Conservation (phyloP, 352 stramenopile species). For the Phytophthora cryptogea region DNA sequence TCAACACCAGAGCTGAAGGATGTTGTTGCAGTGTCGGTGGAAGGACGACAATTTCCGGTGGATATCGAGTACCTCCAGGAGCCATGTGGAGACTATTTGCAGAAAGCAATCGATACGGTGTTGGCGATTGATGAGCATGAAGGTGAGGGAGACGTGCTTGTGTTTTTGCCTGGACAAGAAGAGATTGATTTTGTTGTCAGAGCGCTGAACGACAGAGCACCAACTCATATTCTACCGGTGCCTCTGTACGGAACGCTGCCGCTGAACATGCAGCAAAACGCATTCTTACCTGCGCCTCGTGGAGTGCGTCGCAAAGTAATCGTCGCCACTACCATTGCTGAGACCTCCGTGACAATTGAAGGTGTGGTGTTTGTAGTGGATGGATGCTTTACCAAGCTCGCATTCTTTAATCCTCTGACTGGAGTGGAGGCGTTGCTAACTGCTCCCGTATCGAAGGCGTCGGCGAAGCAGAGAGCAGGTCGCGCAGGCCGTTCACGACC, state of each 20-base stretch:
- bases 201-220: slow-evolving; percentile 50
- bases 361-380: slow-evolving; percentile 91
- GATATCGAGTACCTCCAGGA: slow-evolving; percentile 90
- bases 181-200: slow-evolving; percentile 94
- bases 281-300: slow-evolving; percentile 85
- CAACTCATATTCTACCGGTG: slow-evolving; percentile 56
- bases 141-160: slow-evolving; percentile 92
- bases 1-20: slow-evolving; percentile 33
- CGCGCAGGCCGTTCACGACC: slow-evolving; percentile 90
- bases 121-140: slow-evolving; percentile 72
- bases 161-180: slow-evolving; percentile 95
- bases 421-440: slow-evolving; percentile 89
- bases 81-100: slow-evolving; percentile 67
- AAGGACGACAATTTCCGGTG: slow-evolving; percentile 92
- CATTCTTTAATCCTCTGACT: slow-evolving; percentile 83
- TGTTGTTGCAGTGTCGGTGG: slow-evolving; percentile 70
- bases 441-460: slow-evolving; percentile 95
- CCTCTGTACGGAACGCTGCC: slow-evolving; percentile 94
- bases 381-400: slow-evolving; percentile 81
- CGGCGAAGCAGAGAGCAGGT: slow-evolving; percentile 95
- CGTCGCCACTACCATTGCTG: slow-evolving; percentile 92
- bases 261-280: slow-evolving; percentile 91
- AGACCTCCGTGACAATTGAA: slow-evolving; percentile 98
- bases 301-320: slow-evolving; percentile 80
- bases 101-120: slow-evolving; percentile 76